A percentile compares a stretch with the other conserved stretches of the same genome.
These are phyloP conservation scores for Thelonectria blattea DNA, from an alignment of 2,329 filamentous ascomycete genomes.

Conservation along the genomic window DNA sequence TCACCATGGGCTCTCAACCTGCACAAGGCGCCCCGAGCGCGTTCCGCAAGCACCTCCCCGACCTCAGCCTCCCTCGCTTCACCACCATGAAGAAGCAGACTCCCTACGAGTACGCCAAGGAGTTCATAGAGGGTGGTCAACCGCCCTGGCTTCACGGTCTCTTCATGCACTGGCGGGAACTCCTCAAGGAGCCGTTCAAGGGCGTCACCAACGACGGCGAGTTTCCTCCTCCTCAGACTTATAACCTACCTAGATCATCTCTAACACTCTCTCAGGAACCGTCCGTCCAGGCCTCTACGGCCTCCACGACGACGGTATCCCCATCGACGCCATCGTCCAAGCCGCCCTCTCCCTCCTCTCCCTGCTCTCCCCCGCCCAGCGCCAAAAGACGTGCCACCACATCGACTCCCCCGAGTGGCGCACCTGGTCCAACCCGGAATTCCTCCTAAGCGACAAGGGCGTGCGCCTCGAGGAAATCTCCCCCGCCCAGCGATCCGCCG, in stretches of 20 bases:
- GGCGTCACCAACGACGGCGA: constrained; percentile 73
- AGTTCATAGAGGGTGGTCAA: constrained; percentile 61
- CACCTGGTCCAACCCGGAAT: constrained; percentile 75
- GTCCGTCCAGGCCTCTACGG: constrained; percentile 61
- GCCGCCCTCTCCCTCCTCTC: constrained; percentile 54
- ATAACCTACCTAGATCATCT: not conserved
- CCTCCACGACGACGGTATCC: constrained; percentile 68
- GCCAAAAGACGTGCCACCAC: constrained; percentile 58
- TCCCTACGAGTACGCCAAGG: constrained; percentile 65
- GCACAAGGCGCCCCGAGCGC: constrained; percentile 3
- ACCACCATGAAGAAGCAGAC: constrained; percentile 67
- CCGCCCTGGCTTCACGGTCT: constrained; percentile 72
- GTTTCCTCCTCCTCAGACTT: constrained; percentile 15
- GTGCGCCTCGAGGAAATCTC: constrained; percentile 69
- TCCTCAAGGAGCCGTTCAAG: constrained; percentile 71
- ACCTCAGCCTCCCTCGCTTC: constrained; percentile 67
- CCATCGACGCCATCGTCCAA: constrained; percentile 61
- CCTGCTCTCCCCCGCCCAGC: constrained; percentile 56
- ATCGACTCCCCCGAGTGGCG: constrained; percentile 76
- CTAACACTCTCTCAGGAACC: constrained; percentile 45
- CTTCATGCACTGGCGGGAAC: constrained; percentile 62
- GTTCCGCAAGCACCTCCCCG: constrained; percentile 63
- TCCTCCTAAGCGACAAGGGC: constrained; percentile 71
- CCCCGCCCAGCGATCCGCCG: constrained; percentile 50
- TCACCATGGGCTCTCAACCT: constrained; percentile 17